Evolutionary conservation across 768 basidiomycete genomes (phyloP), one percentile per base, ranked within the genome.

Genomic region (Lyophyllum semitale): DNA sequence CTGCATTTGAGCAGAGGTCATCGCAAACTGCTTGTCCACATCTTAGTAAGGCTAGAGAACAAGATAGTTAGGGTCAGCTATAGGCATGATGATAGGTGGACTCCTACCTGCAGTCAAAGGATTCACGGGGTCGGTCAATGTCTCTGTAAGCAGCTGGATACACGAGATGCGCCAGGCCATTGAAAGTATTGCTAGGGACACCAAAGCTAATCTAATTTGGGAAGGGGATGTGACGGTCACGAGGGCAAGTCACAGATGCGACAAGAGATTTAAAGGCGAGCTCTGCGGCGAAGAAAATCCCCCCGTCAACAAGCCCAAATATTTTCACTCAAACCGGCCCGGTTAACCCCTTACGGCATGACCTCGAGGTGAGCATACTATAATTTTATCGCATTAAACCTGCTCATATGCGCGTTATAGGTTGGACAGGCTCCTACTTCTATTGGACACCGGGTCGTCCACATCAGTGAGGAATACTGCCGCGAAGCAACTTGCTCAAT

Each of bases 381-480:
- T 58, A 52, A 58, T 40, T 49, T 38, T 30, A 25, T 42, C 38
- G 17, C 56, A 42, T 42, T 25, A 7, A 20, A 37, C 37, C 35
- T 33, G 32, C 51, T 57, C 13, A 58, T 38, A 58, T 54, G 45
- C 54, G 50, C 40, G 8, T 50, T 51, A 5, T 65, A 96, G 95
- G 78, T 87, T 98, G 78, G 97, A 98, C 82, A 88, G 97, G 72
- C 89, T 99, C 77, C 87, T 99, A 69, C 83, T 93, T 65, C 83
- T 99, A 42, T 84, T 99, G 59, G 95, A 98, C 71, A 95, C 94
- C 33, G 97, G 97, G 42, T 95, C 96, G 12, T 94, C 94, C 3
- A 73, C 82, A 38, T 89, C 90, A 47, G 89, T 99, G 61, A 84
- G 95, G 67, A 86, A 86, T 59, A 97, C 97, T n/a, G 96, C 97